These are phyloP conservation scores for Colletotrichum shisoi DNA, from an alignment of 2,329 filamentous ascomycete species.

Conservation along the genomic window DNA sequence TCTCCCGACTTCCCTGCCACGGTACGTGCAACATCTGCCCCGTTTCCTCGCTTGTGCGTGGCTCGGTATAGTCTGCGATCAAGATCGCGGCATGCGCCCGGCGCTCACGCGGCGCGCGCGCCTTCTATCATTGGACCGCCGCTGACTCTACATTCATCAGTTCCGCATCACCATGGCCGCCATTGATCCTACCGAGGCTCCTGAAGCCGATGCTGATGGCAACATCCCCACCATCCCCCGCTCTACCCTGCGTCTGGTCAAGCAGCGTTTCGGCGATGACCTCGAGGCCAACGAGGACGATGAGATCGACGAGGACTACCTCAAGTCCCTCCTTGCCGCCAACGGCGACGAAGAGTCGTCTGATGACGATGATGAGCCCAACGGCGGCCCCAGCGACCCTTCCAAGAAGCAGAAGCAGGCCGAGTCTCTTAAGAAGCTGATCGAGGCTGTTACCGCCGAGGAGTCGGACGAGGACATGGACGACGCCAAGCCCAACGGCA, in stretches of 20 bases:
- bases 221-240: slow-evolving; percentile 71
- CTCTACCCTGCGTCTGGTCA: slow-evolving; percentile 90
- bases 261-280: slow-evolving; percentile 70
- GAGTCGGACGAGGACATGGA: slow-evolving; percentile 76
- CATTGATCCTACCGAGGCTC: slow-evolving; percentile 84
- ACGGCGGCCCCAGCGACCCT: slow-evolving; percentile 91
- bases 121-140: slow-evolving; percentile 24
- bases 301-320: slow-evolving; percentile 72
- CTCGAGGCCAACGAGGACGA: slow-evolving; percentile 65
- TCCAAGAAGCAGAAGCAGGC: slow-evolving; percentile 83
- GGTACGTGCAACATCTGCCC: slow-evolving; percentile 63
- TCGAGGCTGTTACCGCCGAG: slow-evolving; percentile 70
- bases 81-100: slow-evolving; percentile 18
- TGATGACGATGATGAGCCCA: slow-evolving; percentile 62
- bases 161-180: slow-evolving; percentile 99
- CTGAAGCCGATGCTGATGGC: slow-evolving; percentile 69
- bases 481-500: slow-evolving; percentile 68
- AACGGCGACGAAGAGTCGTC: slow-evolving; percentile 64
- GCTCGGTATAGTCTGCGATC: not conserved
- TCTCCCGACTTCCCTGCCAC: slow-evolving; percentile 81
- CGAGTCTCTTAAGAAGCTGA: slow-evolving; percentile 78
- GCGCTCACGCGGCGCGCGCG: not conserved
- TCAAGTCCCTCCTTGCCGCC: slow-evolving; percentile 62
- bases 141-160: slow-evolving; percentile 58
- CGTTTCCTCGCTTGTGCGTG: not conserved